Evolutionary conservation across 164 flowering plant genomes (phyloP).

Genomic region (Aristolochia californica): DNA sequence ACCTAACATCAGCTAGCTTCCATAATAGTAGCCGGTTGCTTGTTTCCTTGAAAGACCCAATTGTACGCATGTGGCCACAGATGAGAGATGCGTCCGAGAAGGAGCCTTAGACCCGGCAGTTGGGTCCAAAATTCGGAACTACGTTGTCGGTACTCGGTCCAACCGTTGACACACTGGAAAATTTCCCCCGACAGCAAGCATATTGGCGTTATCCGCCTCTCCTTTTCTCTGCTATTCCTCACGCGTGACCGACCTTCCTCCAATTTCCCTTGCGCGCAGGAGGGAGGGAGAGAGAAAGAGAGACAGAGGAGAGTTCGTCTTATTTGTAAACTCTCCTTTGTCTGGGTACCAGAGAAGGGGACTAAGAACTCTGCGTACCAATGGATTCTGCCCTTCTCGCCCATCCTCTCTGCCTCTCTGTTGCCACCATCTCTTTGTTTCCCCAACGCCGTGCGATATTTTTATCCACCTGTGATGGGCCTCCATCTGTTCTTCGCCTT

Average conservation of each 20-base stretch:
- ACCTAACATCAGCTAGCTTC: too few species aligned
- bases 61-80: too few species aligned
- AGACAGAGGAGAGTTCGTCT: background rate
- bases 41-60: too few species aligned
- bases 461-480: too few species aligned
- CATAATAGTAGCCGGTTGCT: background rate
- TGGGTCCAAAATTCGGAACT: too few species aligned
- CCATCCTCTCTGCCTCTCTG: constrained; percentile 1
- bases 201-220: background rate
- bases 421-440: background rate
- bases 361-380: background rate
- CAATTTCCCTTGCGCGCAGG: background rate
- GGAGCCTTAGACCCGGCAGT: too few species aligned
- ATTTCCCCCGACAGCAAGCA: too few species aligned
- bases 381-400: constrained; percentile 1
- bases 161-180: too few species aligned
- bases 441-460: too few species aligned
- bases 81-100: too few species aligned
- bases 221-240: background rate
- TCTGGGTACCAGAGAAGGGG: background rate
- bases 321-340: background rate
- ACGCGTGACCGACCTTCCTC: background rate
- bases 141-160: too few species aligned
- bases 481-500: too few species aligned
- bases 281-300: background rate